Percentiles rank a stretch among this genome's conserved stretches.
phyloP scores from a whole-genome alignment of 2,329 filamentous ascomycete genomes.

The Blastomyces percursus region DNA sequence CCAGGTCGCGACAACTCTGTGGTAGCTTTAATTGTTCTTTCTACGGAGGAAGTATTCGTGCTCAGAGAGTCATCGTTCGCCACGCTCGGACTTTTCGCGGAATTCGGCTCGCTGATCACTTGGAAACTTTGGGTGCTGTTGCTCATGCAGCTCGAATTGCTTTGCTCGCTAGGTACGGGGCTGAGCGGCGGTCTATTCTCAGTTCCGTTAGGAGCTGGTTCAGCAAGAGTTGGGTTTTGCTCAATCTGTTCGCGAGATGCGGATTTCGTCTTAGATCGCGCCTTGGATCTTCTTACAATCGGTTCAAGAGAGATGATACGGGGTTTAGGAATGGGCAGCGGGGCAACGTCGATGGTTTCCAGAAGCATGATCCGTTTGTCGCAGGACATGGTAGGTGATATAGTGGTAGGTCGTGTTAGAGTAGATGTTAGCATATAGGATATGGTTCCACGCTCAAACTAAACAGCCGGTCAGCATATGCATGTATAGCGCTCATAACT shows the following conservation, averaged over 20 bases:
- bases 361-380: slow-evolving; percentile 70
- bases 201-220: slow-evolving; percentile 15
- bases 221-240: slow-evolving; percentile 22
- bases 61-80: slow-evolving; percentile 41
- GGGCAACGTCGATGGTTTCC: slow-evolving; percentile 75
- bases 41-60: slow-evolving; percentile 46
- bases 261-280: slow-evolving; percentile 38
- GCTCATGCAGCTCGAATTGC: slow-evolving; percentile 58
- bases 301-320: slow-evolving; percentile 80
- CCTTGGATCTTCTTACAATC: slow-evolving; percentile 58
- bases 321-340: slow-evolving; percentile 61
- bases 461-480: slow-evolving; percentile 8
- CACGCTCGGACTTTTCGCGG: slow-evolving; percentile 25
- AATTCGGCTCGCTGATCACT: slow-evolving; percentile 37
- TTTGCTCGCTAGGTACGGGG: slow-evolving; percentile 54
- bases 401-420: slow-evolving; percentile 76
- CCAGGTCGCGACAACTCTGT: slow-evolving; percentile 74
- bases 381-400: slow-evolving; percentile 66
- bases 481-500: slow-evolving; percentile 6
- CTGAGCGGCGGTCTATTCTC: slow-evolving; percentile 30
- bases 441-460: slow-evolving; percentile 94
- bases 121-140: slow-evolving; percentile 52
- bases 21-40: slow-evolving; percentile 74
- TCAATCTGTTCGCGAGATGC: slow-evolving; percentile 37
- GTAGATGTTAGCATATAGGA: slow-evolving; percentile 86